Conservation (phyloP, 768 basidiomycete species). For the Suillus paluster region DNA sequence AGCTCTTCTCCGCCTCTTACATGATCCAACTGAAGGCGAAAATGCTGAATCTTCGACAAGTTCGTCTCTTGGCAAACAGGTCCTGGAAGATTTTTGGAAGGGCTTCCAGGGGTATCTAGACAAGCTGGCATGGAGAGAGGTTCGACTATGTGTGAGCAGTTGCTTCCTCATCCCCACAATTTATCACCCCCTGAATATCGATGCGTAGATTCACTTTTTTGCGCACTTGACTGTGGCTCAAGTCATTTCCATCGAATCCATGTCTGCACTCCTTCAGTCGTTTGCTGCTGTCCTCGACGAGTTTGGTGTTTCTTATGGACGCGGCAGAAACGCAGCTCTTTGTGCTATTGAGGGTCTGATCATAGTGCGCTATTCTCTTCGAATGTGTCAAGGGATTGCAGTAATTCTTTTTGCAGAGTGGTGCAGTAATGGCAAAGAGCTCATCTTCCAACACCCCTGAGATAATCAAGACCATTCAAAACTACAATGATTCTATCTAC, state of each 20-base stretch:
- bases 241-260: slow-evolving; percentile 75
- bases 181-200: slow-evolving; percentile 10
- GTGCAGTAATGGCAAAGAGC: slow-evolving; percentile 63
- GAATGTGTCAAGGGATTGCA: neutral
- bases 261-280: slow-evolving; percentile 80
- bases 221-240: slow-evolving; percentile 81
- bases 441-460: slow-evolving; percentile 63
- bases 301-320: slow-evolving; percentile 84
- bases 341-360: slow-evolving; percentile 84
- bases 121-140: slow-evolving; percentile 89
- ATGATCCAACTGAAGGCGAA: slow-evolving; percentile 49
- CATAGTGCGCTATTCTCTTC: slow-evolving; percentile 50
- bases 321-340: slow-evolving; percentile 78
- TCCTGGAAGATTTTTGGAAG: slow-evolving; percentile 90
- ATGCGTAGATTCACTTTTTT: slow-evolving; percentile 85
- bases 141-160: slow-evolving; percentile 80
- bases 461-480: slow-evolving; percentile 72
- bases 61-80: slow-evolving; percentile 63
- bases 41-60: slow-evolving; percentile 33
- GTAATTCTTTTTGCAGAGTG: slow-evolving; percentile 52
- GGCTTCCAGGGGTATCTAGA: slow-evolving; percentile 90
- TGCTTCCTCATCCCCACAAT: slow-evolving; percentile 2
- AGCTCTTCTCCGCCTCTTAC: slow-evolving; percentile 72
- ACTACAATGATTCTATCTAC: slow-evolving; percentile 65
- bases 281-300: slow-evolving; percentile 89